These are phyloP conservation scores for Teunomyces lycoperdinae DNA, from an alignment of 805 yeast species.

Conservation along the genomic window DNA sequence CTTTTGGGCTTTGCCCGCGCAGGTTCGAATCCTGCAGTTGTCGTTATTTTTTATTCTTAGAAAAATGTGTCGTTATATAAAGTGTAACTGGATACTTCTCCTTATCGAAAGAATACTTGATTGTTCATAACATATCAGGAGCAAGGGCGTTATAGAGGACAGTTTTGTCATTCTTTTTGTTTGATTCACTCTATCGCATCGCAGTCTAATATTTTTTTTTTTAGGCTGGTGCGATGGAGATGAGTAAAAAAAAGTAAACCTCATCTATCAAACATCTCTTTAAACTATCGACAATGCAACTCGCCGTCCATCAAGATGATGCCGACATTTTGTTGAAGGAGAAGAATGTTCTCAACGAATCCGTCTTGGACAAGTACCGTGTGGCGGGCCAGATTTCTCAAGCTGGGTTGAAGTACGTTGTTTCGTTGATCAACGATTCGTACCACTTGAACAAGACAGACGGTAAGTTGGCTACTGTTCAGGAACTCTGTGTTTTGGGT, in stretches of 20 bases:
- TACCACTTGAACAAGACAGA: conserved; percentile 57
- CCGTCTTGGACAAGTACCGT: conserved; percentile 77
- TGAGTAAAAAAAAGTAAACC: conserved; percentile 1
- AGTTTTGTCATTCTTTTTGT: too few relatives aligned
- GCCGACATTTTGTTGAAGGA: conserved; percentile 69
- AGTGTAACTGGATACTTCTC: too few relatives aligned
- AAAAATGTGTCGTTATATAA: too few relatives aligned
- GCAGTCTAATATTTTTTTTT: background rate
- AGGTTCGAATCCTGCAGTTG: conserved; percentile 72
- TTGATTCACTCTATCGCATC: background rate
- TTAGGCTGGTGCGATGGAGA: conserved; percentile 4
- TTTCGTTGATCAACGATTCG: conserved; percentile 64
- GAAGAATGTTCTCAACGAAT: conserved; percentile 61
- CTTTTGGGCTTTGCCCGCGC: conserved; percentile 38
- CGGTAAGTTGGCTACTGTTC: conserved; percentile 44
- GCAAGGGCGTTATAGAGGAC: too few relatives aligned
- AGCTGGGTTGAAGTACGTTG: conserved; percentile 68
- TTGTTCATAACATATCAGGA: too few relatives aligned
- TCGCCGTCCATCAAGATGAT: conserved; percentile 73
- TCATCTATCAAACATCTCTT: background rate
- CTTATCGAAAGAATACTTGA: too few relatives aligned
- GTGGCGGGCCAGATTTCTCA: conserved; percentile 88
- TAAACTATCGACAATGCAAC: conserved; percentile 48
- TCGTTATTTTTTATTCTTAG: conserved; percentile 41
- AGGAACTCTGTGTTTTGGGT: conserved; percentile 78